A percentile compares a stretch with the other conserved stretches of the same genome.
Conservation (phyloP, 805 yeast genomes). For the Komagataella pseudopastoris region DNA sequence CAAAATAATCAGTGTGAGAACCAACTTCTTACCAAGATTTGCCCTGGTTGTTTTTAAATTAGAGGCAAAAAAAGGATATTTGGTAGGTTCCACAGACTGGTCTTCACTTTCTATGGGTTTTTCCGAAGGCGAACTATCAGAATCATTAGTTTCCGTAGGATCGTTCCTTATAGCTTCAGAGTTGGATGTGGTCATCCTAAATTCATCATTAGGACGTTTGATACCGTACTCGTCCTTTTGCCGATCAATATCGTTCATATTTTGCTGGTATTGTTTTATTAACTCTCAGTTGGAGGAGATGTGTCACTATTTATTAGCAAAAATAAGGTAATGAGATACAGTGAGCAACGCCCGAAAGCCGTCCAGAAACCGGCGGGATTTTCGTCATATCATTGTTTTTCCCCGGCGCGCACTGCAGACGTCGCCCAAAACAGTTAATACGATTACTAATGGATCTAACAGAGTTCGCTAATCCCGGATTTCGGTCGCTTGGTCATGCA, state of each 20-base stretch:
- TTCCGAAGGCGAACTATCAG: not conserved
- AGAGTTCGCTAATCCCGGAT: not conserved
- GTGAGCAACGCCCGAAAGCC: not conserved
- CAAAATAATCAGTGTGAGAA: conserved; percentile 13
- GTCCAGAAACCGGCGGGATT: not conserved
- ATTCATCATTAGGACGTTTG: not conserved
- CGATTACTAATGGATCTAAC: too few species aligned
- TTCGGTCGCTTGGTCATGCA: too few species aligned
- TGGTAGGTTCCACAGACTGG: not conserved
- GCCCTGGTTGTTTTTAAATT: conserved; percentile 3
- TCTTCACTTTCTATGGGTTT: not conserved
- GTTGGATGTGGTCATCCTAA: not conserved
- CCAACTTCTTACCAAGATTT: conserved; percentile 6
- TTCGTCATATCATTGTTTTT: not conserved
- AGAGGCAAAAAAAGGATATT: not conserved
- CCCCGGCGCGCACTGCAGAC: too few species aligned
- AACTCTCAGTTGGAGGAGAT: not conserved
- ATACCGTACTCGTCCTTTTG: not conserved
- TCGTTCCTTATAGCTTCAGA: not conserved
- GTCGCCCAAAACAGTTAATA: too few species aligned
- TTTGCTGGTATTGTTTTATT: too few species aligned
- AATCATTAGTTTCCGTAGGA: not conserved
- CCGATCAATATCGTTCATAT: not conserved
- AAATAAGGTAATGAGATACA: too few species aligned
- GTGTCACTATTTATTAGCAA: not conserved